Percentiles rank a stretch among this genome's conserved stretches.
phyloP scores from a whole-genome alignment of 306 rosid genomes.

The Cercis canadensis region DNA sequence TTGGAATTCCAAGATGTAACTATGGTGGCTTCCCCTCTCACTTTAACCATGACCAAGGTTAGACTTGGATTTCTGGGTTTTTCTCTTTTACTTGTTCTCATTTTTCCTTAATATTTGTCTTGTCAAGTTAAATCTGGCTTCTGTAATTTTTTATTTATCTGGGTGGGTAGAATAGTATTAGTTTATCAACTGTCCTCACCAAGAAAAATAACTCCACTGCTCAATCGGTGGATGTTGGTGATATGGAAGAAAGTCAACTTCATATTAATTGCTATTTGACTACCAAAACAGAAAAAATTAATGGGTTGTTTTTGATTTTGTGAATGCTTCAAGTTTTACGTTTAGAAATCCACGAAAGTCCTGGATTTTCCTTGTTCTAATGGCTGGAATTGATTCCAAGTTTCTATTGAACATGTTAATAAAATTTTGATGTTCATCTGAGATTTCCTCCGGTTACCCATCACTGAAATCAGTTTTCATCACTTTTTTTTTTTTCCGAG shows the following conservation, averaged over 20 bases:
- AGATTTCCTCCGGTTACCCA: conserved; percentile 2
- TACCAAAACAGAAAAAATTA: background rate
- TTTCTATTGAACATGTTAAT: background rate
- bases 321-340: background rate
- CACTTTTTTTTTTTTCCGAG: background rate
- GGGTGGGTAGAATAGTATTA: background rate
- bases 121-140: background rate
- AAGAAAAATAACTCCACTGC: background rate
- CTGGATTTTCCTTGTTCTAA: background rate
- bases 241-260: background rate
- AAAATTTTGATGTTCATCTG: background rate
- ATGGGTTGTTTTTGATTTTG: background rate
- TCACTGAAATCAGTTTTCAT: background rate
- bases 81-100: background rate
- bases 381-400: background rate
- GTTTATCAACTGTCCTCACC: background rate
- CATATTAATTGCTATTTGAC: background rate
- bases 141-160: background rate
- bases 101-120: background rate
- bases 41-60: conserved; percentile 22
- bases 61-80: background rate
- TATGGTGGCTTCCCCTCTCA: background rate
- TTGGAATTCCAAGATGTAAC: background rate
- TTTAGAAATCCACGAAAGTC: background rate
- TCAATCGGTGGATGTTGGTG: background rate